Evolutionary conservation across 148 eudicot species (phyloP), one percentile per base, ranked within the genome.

Genomic region (Rhododendron ferrugineum): DNA sequence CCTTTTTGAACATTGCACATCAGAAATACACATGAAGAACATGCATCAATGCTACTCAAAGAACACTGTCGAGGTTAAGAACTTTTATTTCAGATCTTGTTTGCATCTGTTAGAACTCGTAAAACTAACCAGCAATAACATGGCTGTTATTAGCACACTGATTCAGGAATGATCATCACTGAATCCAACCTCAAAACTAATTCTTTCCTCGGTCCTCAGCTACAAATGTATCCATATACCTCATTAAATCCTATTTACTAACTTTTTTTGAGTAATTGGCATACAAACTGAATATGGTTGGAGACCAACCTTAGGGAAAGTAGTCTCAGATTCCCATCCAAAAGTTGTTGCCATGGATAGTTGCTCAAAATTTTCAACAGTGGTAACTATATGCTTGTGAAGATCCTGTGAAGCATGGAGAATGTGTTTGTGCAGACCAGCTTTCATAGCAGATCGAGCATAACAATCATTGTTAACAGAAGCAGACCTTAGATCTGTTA

Each of bases 381-480:
- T 80, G 9, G 49, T 49, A 26, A 28, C 79, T 83, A 96, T 84
- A 23, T 94, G 95, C 60, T 83, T 84, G 79, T 91, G 90, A 0
- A 96, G 90, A 16, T 87, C 90, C 66, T 83, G 94, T 0, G 99
- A 95, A 36, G 91, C 92, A 88, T 96, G 94, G 46, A 93, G 95
- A 77, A 96, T 88, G 81, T 96, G 95, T 77, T 91, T 91, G 85
- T 95, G 91, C 54, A 96, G 83, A 60, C 87, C 89, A 46, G 87
- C 90, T 76, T 88, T 90, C 0, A 95, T 70, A 9, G 94, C 91
- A 77, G 92, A 89, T 78, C 75, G 89, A 13, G 97, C 95, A 79
- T 94, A 96, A 83, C 96, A 93, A 60, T 95, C 94, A 79, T 96
- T 96, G 74, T 94, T 96, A 14, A 96, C 99, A 32, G 98, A 94